Percentiles rank a stretch among this genome's conserved stretches.
phyloP scores from a whole-genome alignment of 139 green algal species.

The Chlamydomonas incerta region DNA sequence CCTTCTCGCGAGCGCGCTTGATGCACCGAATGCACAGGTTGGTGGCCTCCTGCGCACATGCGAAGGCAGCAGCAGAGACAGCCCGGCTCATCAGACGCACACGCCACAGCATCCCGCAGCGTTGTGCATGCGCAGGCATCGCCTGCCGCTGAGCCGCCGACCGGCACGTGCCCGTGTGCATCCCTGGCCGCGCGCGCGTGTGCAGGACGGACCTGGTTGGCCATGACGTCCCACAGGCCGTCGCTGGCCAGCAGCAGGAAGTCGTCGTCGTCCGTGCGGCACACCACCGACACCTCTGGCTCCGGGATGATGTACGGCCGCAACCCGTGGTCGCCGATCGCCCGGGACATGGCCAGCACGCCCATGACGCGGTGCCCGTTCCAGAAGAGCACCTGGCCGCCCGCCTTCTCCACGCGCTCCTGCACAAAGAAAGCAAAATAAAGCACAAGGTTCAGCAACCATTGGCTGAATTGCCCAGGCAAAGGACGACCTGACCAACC shows the following conservation, averaged over 20 bases:
- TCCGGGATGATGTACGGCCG: constrained; percentile 80
- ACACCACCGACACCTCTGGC: constrained; percentile 68
- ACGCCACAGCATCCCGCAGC: no score
- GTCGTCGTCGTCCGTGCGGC: constrained; percentile 73
- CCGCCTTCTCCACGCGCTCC: constrained; percentile 79
- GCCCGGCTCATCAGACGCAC: no score
- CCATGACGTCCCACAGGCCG: constrained; percentile 82
- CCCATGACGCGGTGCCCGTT: constrained; percentile 87
- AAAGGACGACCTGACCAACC: no score
- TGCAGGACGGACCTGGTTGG: constrained; percentile 74
- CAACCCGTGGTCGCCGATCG: constrained; percentile 81
- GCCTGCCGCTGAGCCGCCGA: no score
- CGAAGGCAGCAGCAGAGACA: no score
- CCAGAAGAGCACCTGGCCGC: constrained; percentile 85
- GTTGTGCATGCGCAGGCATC: no score
- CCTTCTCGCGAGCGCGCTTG: constrained; percentile 66
- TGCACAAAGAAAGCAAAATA: constrained; percentile 23
- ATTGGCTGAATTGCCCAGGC: no score
- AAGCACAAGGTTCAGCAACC: not conserved
- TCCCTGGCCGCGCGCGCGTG: no score
- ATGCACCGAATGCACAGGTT: constrained; percentile 71
- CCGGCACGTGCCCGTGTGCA: no score
- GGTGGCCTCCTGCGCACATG: constrained; percentile 60
- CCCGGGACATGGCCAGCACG: constrained; percentile 84
- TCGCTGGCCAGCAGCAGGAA: constrained; percentile 83